A percentile compares a stretch with the other conserved stretches of the same genome.
Conservation (phyloP, 495 filamentous ascomycete genomes). For the Penicillium soppii region DNA sequence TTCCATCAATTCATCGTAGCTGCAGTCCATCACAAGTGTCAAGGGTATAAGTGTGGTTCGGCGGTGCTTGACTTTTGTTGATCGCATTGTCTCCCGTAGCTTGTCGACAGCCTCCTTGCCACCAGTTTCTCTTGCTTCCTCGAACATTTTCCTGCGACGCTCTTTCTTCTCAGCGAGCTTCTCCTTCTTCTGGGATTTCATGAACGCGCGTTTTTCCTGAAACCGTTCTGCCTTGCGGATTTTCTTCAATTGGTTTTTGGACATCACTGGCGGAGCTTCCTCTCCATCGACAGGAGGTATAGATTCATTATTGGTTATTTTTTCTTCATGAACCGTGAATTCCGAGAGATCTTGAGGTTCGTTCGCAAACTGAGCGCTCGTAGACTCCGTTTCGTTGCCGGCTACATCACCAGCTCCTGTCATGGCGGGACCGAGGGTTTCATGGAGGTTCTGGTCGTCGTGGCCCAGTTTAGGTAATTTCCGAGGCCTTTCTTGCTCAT, state of each 20-base stretch:
- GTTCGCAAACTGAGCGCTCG: slow-evolving; percentile 1
- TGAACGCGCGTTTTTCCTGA: slow-evolving; percentile 65
- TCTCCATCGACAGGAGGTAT: slow-evolving; percentile 11
- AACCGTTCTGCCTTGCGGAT: slow-evolving; percentile 61
- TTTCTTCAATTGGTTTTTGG: slow-evolving; percentile 83
- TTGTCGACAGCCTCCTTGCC: slow-evolving; percentile 29
- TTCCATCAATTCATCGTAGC: slow-evolving; percentile 86
- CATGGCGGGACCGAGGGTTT: slow-evolving; percentile 31
- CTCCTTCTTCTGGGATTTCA: slow-evolving; percentile 70
- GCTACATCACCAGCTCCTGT: slow-evolving; percentile 27
- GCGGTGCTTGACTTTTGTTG: slow-evolving; percentile 21
- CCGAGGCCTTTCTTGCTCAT: slow-evolving; percentile 50
- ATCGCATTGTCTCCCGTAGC: slow-evolving; percentile 25
- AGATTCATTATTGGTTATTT: slow-evolving; percentile 2
- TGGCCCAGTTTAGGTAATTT: slow-evolving; percentile 51
- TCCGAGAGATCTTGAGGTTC: slow-evolving; percentile 6
- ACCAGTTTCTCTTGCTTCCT: slow-evolving; percentile 26
- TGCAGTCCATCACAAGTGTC: slow-evolving; percentile 83
- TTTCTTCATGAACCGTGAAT: background rate
- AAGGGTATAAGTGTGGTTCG: slow-evolving; percentile 62
- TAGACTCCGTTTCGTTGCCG: slow-evolving; percentile 13
- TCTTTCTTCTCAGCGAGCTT: slow-evolving; percentile 65
- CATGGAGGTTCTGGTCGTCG: slow-evolving; percentile 16
- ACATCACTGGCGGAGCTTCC: slow-evolving; percentile 43
- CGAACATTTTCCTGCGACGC: slow-evolving; percentile 46